phyloP scores from a whole-genome alignment of 2,329 filamentous ascomycete genomes.

The Fusarium sarcochroum region DNA sequence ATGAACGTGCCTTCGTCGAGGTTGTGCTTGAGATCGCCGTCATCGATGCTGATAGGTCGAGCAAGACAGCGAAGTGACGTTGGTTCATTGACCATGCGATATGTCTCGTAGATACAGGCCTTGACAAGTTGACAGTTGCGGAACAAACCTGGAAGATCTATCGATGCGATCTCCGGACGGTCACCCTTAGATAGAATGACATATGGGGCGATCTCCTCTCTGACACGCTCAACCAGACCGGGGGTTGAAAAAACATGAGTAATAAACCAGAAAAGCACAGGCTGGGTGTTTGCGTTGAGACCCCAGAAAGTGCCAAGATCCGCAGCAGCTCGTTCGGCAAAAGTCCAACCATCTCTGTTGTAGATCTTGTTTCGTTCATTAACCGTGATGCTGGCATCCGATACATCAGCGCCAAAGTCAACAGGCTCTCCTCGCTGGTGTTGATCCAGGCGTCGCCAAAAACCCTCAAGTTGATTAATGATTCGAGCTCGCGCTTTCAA shows the following conservation, averaged over 20 bases:
- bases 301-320: slow-evolving; percentile 39
- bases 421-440: slow-evolving; percentile 21
- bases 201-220: slow-evolving; percentile 30
- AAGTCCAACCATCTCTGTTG: slow-evolving; percentile 22
- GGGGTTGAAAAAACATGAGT: slow-evolving; percentile 38
- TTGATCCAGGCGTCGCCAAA: slow-evolving; percentile 22
- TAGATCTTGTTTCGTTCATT: slow-evolving; percentile 38
- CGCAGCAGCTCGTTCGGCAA: slow-evolving; percentile 20
- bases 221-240: slow-evolving; percentile 16
- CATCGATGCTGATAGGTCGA: slow-evolving; percentile 25
- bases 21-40: slow-evolving; percentile 27
- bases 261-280: slow-evolving; percentile 43
- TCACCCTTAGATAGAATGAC: slow-evolving; percentile 5
- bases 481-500: slow-evolving; percentile 34
- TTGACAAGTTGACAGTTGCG: slow-evolving; percentile 41
- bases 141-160: slow-evolving; percentile 25
- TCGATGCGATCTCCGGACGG: slow-evolving; percentile 21
- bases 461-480: slow-evolving; percentile 9
- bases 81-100: slow-evolving; percentile 35
- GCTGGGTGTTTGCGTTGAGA: slow-evolving; percentile 41
- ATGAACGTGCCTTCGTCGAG: slow-evolving; percentile 39
- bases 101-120: slow-evolving; percentile 44
- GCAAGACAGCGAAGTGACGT: slow-evolving; percentile 39
- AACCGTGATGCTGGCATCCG: slow-evolving; percentile 26
- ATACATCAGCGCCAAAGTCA: slow-evolving; percentile 33